phyloP scores from a whole-genome alignment of 2,329 filamentous ascomycete species.

The Fusarium sp. region DNA sequence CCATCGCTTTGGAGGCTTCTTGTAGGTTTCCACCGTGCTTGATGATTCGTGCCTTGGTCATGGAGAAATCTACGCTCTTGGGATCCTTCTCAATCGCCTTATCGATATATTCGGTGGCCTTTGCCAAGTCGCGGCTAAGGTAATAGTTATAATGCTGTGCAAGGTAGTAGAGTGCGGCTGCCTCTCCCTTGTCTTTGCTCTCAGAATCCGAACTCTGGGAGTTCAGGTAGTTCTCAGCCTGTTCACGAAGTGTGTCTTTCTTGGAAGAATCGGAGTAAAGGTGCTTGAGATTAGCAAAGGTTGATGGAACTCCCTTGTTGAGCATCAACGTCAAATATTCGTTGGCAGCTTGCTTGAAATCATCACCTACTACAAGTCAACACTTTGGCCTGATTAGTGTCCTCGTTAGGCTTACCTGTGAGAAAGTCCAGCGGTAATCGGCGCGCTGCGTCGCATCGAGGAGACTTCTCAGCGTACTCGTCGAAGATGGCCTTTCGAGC shows the following conservation, averaged over 20 bases:
- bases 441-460: slow-evolving; percentile 85
- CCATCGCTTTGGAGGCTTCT: slow-evolving; percentile 89
- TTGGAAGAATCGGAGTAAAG: slow-evolving; percentile 85
- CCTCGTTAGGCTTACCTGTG: slow-evolving; percentile 64
- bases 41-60: slow-evolving; percentile 94
- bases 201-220: slow-evolving; percentile 65
- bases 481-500: slow-evolving; percentile 78
- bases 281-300: slow-evolving; percentile 96
- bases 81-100: slow-evolving; percentile 84
- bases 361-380: slow-evolving; percentile 69
- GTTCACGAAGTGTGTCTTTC: slow-evolving; percentile 77
- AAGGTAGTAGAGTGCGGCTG: slow-evolving; percentile 90
- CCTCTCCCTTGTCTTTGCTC: slow-evolving; percentile 71
- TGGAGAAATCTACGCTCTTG: slow-evolving; percentile 88
- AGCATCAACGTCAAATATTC: slow-evolving; percentile 86
- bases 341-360: slow-evolving; percentile 83
- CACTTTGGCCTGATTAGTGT: neutral
- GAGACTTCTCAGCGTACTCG: slow-evolving; percentile 83
- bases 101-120: slow-evolving; percentile 85
- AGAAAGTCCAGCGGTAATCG: slow-evolving; percentile 92
- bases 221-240: slow-evolving; percentile 83
- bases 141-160: slow-evolving; percentile 98
- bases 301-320: slow-evolving; percentile 92
- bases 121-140: slow-evolving; percentile 83
- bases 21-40: slow-evolving; percentile 87